Base-by-base conservation (phyloP, 1,284 basidiomycete genomes). In the Sphaerobolus stellatus region DNA sequence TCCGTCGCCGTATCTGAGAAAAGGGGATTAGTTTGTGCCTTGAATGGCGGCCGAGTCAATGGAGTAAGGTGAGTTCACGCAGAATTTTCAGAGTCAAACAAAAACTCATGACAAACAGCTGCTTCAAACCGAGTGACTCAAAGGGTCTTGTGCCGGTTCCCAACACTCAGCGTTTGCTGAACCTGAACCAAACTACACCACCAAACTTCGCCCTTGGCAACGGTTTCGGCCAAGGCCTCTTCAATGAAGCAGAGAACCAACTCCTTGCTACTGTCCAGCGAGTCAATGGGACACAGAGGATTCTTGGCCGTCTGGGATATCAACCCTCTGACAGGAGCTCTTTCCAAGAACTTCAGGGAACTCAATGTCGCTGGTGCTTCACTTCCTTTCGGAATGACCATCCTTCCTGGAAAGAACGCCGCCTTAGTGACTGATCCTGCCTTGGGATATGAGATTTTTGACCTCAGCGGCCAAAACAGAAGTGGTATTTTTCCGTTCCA, bases 231-330 rank as follows among this genome's bases (percentile, higher is more conserved):
- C 41, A 71, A 68, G 9, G 68, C 68, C 34, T 74, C 71, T 58
- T 74, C 79, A 43, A 59, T 80, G 52, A 77, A 58, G 68, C 66
- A 50, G 71, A 60, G 33, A 67, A 75, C 56, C 68, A 80, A 29
- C 65, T 78, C 47, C 76, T 69, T 7, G 74, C 77, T 30, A 72
- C 80, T 59, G 79, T 80, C 61, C 77, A 77, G 25, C 58, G 68
- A 24, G 74, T 75, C 8, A 61, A 63, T 5, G 69, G 66, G 3
- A 38, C 36, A 38, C 4, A 38, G 3, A 73, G 79, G 78, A 29
- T 79, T 75, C 68, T 62, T 80, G 55, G 78, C 78, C 5, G 67
- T 73, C 14, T 81, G 76, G 75, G 71, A 74, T 56, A 66, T 79
- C 41, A 64, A 65, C 25, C 40, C 58, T 6, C 58, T 66, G 48